Evolutionary conservation across 192 early-diverging fungal species (phyloP), one percentile per base, ranked within the genome.

Genomic region (Backusella tuberculispora): DNA sequence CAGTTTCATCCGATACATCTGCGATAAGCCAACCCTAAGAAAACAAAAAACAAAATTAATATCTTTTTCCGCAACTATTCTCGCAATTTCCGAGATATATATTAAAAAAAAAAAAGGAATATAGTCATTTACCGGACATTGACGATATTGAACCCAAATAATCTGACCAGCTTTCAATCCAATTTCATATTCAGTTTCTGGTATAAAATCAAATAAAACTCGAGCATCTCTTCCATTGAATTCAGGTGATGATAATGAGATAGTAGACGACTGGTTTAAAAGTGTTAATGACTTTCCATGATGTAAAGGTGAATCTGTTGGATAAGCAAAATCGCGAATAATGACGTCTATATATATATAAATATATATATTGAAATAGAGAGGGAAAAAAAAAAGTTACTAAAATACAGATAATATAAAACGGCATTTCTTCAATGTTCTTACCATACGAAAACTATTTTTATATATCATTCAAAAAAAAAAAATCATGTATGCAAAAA

Each of bases 201-300:
- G 90, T 50, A 83, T 84, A 84, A 94, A 94, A 72, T 94, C 91
- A 74, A 92, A 94, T 15, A 94, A 75, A 13, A 88, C 93, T 41
- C 84, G 81, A 13, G 85, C 88, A 21, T 79, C 83, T 42, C 84
- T 73, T 10, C 85, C 78, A 9, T 79, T 83, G 53, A 83, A 84
- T 46, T 84, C 84, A 26, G 69, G 48, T 66, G 40, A 81, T 14
- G 69, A 80, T 50, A 53, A 66, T 63, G 50, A 75, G 10, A 72
- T 45, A 37, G 68, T 47, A 38, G 80, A 82, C 6, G 69, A 15
- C 65, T 71, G 43, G 37, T 73, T 34, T 75, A 79, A 77, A 37
- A 81, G 76, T 9, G 50, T 53, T n/a, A 53, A 0, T 26, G 78
- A 74, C 4, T 77, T 73, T 14, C 85, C 85, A 19, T 65, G 43